Evolutionary conservation across 371 early-diverging fungal species (phyloP).

Genomic region (Ecytonucleospora hepatopenaei): DNA sequence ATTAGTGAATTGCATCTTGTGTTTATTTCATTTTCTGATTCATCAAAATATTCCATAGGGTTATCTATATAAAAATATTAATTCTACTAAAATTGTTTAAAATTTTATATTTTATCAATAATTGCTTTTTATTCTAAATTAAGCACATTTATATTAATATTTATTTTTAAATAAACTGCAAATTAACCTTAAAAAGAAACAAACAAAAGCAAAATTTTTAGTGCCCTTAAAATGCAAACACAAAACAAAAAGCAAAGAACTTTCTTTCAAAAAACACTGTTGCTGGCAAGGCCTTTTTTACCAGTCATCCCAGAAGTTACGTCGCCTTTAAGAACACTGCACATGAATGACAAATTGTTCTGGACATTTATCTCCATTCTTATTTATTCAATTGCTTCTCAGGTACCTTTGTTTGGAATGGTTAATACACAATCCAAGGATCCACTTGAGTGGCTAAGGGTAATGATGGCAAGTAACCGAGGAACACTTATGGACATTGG

Average conservation of each 20-base stretch:
- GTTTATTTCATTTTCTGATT: too few relatives aligned
- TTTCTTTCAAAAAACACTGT: slow-evolving; percentile 65
- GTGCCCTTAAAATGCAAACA: neutral
- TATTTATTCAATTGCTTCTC: slow-evolving; percentile 92
- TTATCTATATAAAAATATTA: too few relatives aligned
- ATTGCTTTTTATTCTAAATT: too few relatives aligned
- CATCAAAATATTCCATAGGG: too few relatives aligned
- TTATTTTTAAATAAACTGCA: too few relatives aligned
- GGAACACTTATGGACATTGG: slow-evolving; percentile 99
- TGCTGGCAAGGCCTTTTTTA: slow-evolving; percentile 91
- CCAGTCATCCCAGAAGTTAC: slow-evolving; percentile 87
- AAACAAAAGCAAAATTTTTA: too few relatives aligned
- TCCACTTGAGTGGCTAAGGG: slow-evolving; percentile 96
- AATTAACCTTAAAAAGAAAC: too few relatives aligned
- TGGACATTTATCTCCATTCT: slow-evolving; percentile 95
- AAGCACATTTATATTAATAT: too few relatives aligned
- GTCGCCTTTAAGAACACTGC: slow-evolving; percentile 83
- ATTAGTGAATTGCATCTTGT: too few relatives aligned
- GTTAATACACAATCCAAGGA: slow-evolving; percentile 71
- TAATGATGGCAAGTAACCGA: slow-evolving; percentile 92
- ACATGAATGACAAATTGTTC: slow-evolving; percentile 87
- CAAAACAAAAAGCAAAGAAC: neutral
- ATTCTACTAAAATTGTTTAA: too few relatives aligned
- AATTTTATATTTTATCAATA: too few relatives aligned
- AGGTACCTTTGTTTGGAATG: slow-evolving; percentile 97